phyloP scores from a whole-genome alignment of 73 alveolate species.

The Paraurostyla sp. region DNA sequence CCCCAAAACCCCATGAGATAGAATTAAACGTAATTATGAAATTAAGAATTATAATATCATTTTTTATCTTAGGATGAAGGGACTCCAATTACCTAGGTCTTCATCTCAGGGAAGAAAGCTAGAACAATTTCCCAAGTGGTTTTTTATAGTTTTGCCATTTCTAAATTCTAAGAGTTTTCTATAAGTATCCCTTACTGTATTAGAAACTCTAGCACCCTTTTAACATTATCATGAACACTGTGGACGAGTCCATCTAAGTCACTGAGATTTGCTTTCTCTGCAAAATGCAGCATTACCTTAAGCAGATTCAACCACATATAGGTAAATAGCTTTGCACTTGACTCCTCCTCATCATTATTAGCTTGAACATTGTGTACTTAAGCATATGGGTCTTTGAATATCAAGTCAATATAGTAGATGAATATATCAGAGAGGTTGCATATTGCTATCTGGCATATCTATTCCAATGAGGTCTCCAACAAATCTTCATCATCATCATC shows the following conservation, averaged over 20 bases:
- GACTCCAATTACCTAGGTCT: slow-evolving; percentile 13
- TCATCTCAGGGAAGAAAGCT: slow-evolving; percentile 56
- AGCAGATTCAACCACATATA: slow-evolving; percentile 38
- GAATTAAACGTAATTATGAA: too few species aligned
- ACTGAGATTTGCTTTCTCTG: neutral
- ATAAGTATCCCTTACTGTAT: neutral
- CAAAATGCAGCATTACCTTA: slow-evolving; percentile 6
- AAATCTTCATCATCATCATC: neutral
- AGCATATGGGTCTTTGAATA: slow-evolving; percentile 12
- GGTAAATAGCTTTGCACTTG: neutral
- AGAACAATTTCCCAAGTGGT: slow-evolving; percentile 36
- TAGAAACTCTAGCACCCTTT: slow-evolving; percentile 43
- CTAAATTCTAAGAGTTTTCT: neutral
- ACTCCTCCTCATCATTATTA: neutral
- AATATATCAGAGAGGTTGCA: slow-evolving; percentile 37
- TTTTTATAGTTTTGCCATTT: slow-evolving; percentile 25
- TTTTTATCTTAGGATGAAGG: neutral
- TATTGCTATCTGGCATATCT: neutral
- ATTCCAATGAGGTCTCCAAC: neutral
- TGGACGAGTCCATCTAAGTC: neutral
- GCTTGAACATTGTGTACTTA: neutral
- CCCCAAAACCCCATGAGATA: too few species aligned
- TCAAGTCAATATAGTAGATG: slow-evolving; percentile 38
- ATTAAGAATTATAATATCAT: too few species aligned
- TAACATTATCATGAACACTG: slow-evolving; percentile 47